Evolutionary conservation across 805 yeast genomes (phyloP), one percentile per base, ranked within the genome.

Genomic region (Candida saitoana): DNA sequence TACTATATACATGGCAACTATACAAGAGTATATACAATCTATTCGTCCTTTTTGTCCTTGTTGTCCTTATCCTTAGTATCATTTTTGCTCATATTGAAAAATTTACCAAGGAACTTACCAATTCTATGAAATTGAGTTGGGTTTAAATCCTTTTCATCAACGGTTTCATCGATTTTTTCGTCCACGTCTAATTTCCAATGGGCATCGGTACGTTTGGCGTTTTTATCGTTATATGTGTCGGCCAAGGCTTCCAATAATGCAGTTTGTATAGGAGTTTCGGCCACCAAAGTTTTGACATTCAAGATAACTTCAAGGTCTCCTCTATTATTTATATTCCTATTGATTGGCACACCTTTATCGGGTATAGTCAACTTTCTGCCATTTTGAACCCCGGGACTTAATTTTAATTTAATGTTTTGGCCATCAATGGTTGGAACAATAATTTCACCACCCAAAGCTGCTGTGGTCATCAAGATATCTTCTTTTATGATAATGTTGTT

Each of bases 171-270:
- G 38, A 33, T 46, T 43, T 29, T 48, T 41, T 59, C 60, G 4
- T 62, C 68, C n/a, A 55, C 31, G 36, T 65, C 69, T 18, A 57
- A 45, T 39, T 63, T 62, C 63, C 67, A 63, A 40, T 67, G 65
- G 12, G 65, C 63, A 55, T 79, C 81, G 9, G 82, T 69, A 49
- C 95, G 71, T 51, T 76, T 84, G 3, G 99, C 99, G 18, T 72
- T 74, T 34, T 71, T 71, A 60, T 93, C 99, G 44, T 85, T 79
- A 38, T 84, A 76, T 2, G 95, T 84, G 57, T 89, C 96, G 1
- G 99, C 99, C 48, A 93, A 73, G 0, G 96, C 96, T 60, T 93
- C 99, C 55, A 95, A 73, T 42, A 93, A 69, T 20, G 95, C 95
- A 9, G 82, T 83, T 61, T 93, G 96, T 1, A 93, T 83, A 11